Evolutionary conservation across 163 green algal species (phyloP).

Genomic region (Coccomyxa subellipsoidea): DNA sequence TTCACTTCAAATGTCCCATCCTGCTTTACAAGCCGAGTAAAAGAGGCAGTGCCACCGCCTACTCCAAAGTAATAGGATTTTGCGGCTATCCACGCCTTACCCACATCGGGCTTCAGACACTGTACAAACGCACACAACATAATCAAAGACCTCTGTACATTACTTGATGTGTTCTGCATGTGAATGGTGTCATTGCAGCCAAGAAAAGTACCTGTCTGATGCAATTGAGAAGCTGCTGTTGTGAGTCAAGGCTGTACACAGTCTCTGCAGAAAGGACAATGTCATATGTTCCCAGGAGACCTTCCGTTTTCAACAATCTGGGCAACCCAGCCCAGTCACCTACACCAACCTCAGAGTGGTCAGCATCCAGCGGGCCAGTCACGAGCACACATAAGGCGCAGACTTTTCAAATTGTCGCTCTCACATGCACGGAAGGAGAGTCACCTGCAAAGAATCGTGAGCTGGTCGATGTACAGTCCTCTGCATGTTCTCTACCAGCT

Average conservation of each 20-base stretch:
- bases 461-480: not conserved
- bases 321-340: constrained; percentile 51
- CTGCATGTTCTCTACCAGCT: not conserved
- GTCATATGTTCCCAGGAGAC: constrained; percentile 58
- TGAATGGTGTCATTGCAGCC: not conserved
- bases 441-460: constrained; percentile 33
- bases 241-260: constrained; percentile 69
- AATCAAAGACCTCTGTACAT: not conserved
- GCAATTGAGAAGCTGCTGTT: constrained; percentile 59
- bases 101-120: constrained; percentile 64
- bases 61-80: constrained; percentile 97
- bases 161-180: not conserved
- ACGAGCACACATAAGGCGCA: not conserved
- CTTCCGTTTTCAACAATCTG: constrained; percentile 30
- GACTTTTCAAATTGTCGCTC: constrained; percentile 10
- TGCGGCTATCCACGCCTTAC: constrained; percentile 74
- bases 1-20: constrained; percentile 36
- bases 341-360: constrained; percentile 13
- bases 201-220: constrained; percentile 60
- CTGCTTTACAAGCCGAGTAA: constrained; percentile 41
- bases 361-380: not conserved
- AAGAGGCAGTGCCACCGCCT: constrained; percentile 69
- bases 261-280: constrained; percentile 76
- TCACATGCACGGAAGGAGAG: too few relatives aligned
- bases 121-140: constrained; percentile 28